Conservation (phyloP, 192 early-diverging fungal genomes). For the Coemansia sp. region DNA sequence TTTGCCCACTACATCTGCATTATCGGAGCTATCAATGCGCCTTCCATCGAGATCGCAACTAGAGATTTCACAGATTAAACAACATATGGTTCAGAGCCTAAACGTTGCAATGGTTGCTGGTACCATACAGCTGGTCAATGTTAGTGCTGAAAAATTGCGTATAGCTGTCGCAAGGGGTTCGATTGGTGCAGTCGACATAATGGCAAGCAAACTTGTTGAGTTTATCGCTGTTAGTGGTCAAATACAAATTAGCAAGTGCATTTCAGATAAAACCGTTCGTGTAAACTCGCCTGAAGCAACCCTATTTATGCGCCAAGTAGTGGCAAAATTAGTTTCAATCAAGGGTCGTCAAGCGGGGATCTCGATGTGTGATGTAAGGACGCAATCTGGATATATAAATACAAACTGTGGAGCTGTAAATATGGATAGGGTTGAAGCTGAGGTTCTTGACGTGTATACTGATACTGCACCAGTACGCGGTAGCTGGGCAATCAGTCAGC, state of each 20-base stretch:
- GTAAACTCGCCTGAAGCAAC: slow-evolving; percentile 15
- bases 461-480: slow-evolving; percentile 18
- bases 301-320: not conserved
- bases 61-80: not conserved
- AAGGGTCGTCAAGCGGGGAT: not conserved
- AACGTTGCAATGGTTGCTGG: slow-evolving; percentile 33
- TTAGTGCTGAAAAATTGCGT: slow-evolving; percentile 10
- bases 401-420: slow-evolving; percentile 7
- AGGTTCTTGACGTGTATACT: slow-evolving; percentile 11
- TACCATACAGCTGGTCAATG: not conserved
- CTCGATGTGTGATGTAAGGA: not conserved
- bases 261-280: slow-evolving; percentile 9
- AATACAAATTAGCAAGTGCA: slow-evolving; percentile 12
- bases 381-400: slow-evolving; percentile 4
- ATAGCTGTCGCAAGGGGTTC: slow-evolving; percentile 27
- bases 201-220: slow-evolving; percentile 4
- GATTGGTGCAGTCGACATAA: slow-evolving; percentile 6
- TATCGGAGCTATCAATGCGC: slow-evolving; percentile 11
- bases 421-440: slow-evolving; percentile 13
- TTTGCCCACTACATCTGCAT: not conserved
- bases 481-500: slow-evolving; percentile 16
- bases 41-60: slow-evolving; percentile 27
- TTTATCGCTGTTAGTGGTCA: slow-evolving; percentile 23
- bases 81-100: slow-evolving; percentile 2
- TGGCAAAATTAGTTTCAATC: not conserved